Evolutionary conservation across 2,329 filamentous ascomycete genomes (phyloP).

Genomic region (Rhinocladiella similis): DNA sequence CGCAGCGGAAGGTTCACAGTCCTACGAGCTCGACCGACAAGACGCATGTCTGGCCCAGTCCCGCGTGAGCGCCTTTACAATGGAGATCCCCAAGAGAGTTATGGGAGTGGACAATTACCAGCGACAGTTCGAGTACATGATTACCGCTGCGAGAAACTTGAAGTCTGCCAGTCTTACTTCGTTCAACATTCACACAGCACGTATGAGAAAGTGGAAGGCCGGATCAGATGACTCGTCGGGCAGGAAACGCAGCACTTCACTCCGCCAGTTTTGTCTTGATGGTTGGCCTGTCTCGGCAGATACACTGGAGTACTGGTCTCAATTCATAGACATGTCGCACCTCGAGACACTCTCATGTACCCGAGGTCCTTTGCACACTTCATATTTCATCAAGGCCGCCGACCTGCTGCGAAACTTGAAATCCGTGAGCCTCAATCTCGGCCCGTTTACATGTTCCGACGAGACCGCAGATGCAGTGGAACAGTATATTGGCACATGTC

Average conservation of each 20-base stretch:
- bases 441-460: not conserved
- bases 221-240: not conserved
- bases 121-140: conserved; percentile 6
- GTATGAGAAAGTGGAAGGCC: not conserved
- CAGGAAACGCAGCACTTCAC: conserved; percentile 6
- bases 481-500: conserved; percentile 17
- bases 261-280: conserved; percentile 21
- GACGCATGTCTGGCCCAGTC: not conserved
- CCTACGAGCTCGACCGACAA: no score
- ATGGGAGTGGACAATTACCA: not conserved
- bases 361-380: conserved; percentile 10
- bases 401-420: conserved; percentile 16
- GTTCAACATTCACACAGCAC: not conserved
- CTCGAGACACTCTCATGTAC: conserved; percentile 22
- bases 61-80: not conserved
- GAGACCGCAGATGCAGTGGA: conserved; percentile 8
- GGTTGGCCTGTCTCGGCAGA: conserved; percentile 16
- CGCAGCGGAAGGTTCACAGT: not conserved
- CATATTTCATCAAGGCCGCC: conserved; percentile 18
- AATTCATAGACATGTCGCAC: conserved; percentile 10
- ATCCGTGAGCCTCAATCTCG: conserved; percentile 22
- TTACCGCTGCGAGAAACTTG: conserved; percentile 15
- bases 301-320: conserved; percentile 16
- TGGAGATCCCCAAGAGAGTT: not conserved
- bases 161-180: conserved; percentile 8